Conservation (phyloP, 257 asterid genomes). For the Ehretia macrophylla region DNA sequence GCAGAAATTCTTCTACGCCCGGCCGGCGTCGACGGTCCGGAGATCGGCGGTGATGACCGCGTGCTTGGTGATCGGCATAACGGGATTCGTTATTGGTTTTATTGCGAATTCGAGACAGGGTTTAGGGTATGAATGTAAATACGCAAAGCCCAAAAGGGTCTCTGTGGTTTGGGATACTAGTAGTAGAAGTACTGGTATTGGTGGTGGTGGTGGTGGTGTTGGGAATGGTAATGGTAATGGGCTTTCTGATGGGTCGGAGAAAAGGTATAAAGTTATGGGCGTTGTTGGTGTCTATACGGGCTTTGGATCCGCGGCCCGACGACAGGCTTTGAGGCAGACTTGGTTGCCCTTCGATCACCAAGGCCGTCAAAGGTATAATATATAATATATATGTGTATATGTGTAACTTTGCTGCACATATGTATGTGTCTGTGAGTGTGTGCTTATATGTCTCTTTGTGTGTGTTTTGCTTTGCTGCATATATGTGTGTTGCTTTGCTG, state of each 20-base stretch:
- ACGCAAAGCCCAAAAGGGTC: slow-evolving; percentile 58
- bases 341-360: slow-evolving; percentile 91
- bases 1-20: slow-evolving; percentile 68
- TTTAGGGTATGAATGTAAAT: slow-evolving; percentile 37
- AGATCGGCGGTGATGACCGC: slow-evolving; percentile 49
- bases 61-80: slow-evolving; percentile 42
- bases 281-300: slow-evolving; percentile 95
- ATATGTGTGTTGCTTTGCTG: no score
- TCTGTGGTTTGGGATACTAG: slow-evolving; percentile 77
- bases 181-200: slow-evolving; percentile 11
- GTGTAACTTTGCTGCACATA: no score
- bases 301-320: slow-evolving; percentile 72
- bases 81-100: slow-evolving; percentile 51
- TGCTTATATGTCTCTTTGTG: no score
- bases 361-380: slow-evolving; percentile 59
- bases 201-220: slow-evolving; percentile 7
- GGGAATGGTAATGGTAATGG: slow-evolving; percentile 9
- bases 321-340: slow-evolving; percentile 66
- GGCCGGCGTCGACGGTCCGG: slow-evolving; percentile 30
- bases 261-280: slow-evolving; percentile 83
- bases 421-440: no score
- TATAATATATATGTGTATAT: neutral
- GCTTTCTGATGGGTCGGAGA: slow-evolving; percentile 33
- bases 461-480: no score
- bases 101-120: slow-evolving; percentile 39